These are phyloP conservation scores for Tagetes patula DNA, from an alignment of 129 eudicot species.

Conservation along the genomic window DNA sequence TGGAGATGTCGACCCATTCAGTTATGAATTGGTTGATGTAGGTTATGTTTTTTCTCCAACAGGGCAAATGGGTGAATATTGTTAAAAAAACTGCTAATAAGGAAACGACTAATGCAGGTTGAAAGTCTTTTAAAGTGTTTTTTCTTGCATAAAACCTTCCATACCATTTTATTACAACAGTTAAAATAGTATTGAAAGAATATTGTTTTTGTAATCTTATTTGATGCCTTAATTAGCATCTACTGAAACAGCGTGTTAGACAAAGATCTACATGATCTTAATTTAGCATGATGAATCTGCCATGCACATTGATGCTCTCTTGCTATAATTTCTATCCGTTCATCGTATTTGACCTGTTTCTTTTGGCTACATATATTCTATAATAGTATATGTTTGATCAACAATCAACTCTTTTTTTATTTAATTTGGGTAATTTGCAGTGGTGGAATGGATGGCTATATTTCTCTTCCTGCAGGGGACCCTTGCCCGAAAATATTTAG, in stretches of 20 bases:
- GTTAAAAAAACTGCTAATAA: background rate
- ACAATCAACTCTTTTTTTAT: slow-evolving; percentile 31
- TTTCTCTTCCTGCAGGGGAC: slow-evolving; percentile 73
- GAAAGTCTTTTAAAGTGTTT: background rate
- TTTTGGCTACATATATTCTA: background rate
- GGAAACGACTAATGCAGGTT: background rate
- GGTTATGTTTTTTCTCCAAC: background rate
- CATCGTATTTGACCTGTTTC: background rate
- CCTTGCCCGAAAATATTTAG: slow-evolving; percentile 69
- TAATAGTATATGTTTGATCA: background rate
- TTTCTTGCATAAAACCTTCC: background rate
- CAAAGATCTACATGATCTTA: background rate
- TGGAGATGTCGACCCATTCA: background rate
- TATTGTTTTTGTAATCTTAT: background rate
- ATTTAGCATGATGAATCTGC: no score
- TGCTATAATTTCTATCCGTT: background rate
- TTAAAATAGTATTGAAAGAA: background rate
- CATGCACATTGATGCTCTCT: background rate
- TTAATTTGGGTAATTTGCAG: slow-evolving; percentile 45
- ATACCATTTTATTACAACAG: background rate
- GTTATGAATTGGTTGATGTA: background rate
- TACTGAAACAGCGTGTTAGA: background rate
- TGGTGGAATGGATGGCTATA: slow-evolving; percentile 88
- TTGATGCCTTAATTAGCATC: background rate
- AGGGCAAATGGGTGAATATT: background rate